Evolutionary conservation across 768 basidiomycete genomes (phyloP), one percentile per base, ranked within the genome.

Genomic region (Steccherinum ochraceum): DNA sequence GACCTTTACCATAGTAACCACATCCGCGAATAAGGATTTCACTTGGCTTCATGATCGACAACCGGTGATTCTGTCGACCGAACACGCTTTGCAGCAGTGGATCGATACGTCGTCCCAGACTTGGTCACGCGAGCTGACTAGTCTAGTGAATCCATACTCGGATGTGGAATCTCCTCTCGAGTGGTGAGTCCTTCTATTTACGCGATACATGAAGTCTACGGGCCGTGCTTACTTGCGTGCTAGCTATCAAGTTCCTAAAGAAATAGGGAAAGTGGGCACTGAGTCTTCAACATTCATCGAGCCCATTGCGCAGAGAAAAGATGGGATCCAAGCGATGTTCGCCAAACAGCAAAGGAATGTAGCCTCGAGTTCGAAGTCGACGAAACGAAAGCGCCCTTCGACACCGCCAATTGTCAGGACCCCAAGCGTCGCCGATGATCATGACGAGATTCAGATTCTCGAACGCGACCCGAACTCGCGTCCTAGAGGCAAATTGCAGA

Each of bases 1-100:
- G 75, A 87, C 91, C 0, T 97, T 91, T 62, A 84, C 89, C 0
- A 90, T 98, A 49, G 83, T 98, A 44, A 99, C 95, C 1, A 93
- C 92, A 1, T 64, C 77, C 25, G 79, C 89, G 42, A 77, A 79
- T 62, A 78, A 78, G 50, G 78, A 83, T 4, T 73, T 93, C 43
- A 69, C 70, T 4, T 97, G 92, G 89, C 74, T 97, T n/a, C 95
- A 96, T 62, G 89, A 94, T 58, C 83, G 94, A 19, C 86, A 88
- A 56, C 88, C 88, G 5, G 89, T 93, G 41, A 83, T 97, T 45
- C 77, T 98, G 4, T 75, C 79, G 7, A 72, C 74, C 0, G 62
- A 71, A 26, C 76, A 77, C 2, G 84, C 86, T 1, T 70, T 93
- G 23, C 64, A 73, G 18, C 60, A 64, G 11, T 98, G 95, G 95